phyloP scores from a whole-genome alignment of 805 yeast genomes.

The Priceomyces melissophilus region DNA sequence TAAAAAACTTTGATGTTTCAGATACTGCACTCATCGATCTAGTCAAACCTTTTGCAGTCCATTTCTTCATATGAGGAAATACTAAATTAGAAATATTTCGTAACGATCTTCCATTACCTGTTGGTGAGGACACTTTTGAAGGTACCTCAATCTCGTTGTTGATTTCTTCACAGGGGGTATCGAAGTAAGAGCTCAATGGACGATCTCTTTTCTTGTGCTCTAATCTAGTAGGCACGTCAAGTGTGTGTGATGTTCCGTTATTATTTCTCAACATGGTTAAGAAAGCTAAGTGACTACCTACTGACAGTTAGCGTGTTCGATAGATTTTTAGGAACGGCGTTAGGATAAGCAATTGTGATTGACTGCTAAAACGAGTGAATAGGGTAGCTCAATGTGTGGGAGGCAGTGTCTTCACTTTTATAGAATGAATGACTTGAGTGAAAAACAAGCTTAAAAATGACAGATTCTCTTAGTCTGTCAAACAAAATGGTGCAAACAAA shows the following conservation, averaged over 20 bases:
- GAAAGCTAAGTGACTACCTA: neutral
- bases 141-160: neutral
- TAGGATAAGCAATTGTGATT: too few species aligned
- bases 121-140: constrained; percentile 14
- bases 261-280: neutral
- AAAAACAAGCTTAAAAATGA: too few species aligned
- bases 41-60: constrained; percentile 17
- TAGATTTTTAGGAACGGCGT: too few species aligned
- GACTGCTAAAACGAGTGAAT: too few species aligned
- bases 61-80: constrained; percentile 19
- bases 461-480: too few species aligned
- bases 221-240: neutral
- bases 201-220: constrained; percentile 16
- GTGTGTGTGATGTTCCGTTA: neutral
- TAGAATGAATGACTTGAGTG: too few species aligned
- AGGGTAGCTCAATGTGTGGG: too few species aligned
- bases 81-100: constrained; percentile 24
- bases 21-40: constrained; percentile 18
- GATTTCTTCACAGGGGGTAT: constrained; percentile 27
- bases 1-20: constrained; percentile 14
- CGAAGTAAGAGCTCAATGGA: constrained; percentile 35
- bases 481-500: too few species aligned
- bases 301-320: too few species aligned
- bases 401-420: too few species aligned
- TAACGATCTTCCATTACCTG: constrained; percentile 23